A percentile compares a stretch with the other conserved stretches of the same genome.
phyloP scores from a whole-genome alignment of 805 yeast genomes.

The Sungouiella thailandica region DNA sequence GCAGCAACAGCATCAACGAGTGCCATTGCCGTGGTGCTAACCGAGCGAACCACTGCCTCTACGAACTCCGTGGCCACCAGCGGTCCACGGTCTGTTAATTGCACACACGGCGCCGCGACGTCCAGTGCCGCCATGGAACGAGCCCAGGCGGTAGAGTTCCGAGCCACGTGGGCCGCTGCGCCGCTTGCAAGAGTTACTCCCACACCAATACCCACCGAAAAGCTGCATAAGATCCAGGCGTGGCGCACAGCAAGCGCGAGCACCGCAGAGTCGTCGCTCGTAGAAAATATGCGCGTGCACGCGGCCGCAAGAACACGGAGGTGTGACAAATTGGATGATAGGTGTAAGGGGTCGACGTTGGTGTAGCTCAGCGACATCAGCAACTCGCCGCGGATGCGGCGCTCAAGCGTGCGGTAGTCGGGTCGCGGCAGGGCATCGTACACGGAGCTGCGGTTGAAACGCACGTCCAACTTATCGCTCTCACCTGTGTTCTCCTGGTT shows the following conservation, averaged over 20 bases:
- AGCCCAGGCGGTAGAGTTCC: background rate
- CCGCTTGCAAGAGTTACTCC: conserved; percentile 16
- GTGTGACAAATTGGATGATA: conserved; percentile 22
- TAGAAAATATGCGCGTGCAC: conserved; percentile 4
- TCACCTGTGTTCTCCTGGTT: conserved; percentile 13
- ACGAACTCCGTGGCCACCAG: background rate
- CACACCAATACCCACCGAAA: conserved; percentile 34
- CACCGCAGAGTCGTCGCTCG: background rate
- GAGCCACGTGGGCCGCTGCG: background rate
- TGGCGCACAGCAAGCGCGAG: background rate
- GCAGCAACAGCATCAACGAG: background rate
- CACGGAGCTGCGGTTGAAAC: background rate
- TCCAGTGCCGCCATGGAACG: background rate
- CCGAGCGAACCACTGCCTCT: background rate
- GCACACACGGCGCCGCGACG: conserved; percentile 1
- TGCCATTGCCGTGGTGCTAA: background rate
- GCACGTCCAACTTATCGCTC: background rate
- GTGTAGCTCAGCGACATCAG: conserved; percentile 18
- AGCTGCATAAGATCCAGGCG: conserved; percentile 26
- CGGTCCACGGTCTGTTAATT: too few relatives aligned
- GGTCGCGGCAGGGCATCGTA: conserved; percentile 1
- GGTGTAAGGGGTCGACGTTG: conserved; percentile 25
- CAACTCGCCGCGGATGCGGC: conserved; percentile 18
- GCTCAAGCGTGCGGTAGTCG: conserved; percentile 7
- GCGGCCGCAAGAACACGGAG: conserved; percentile 15